Evolutionary conservation across 2,329 filamentous ascomycete genomes (phyloP), one percentile per base, ranked within the genome.

Genomic region (Calonectria hongkongensis): DNA sequence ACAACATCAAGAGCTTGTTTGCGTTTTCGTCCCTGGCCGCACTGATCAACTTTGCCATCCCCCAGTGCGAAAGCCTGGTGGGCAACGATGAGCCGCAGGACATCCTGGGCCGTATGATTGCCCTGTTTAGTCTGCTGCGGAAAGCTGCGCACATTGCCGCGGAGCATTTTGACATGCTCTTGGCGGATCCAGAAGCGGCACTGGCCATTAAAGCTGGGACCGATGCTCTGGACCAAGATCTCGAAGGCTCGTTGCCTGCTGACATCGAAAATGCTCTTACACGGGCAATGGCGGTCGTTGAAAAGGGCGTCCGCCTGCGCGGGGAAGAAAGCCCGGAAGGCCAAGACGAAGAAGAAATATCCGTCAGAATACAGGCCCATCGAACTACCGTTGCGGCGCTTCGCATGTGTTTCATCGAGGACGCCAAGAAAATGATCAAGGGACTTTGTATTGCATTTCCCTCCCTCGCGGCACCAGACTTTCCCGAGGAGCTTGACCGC

Each of bases 401-500:
- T 2, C 77, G 80, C 68, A 77, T 76, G 4, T 84, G 81, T 68
- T 86, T 83, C 28, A 80, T 82, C 3, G 80, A 85, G 70, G 82
- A 85, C 33, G 78, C 81, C 13, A 79, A 78, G 68, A 82, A 80
- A 0, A 12, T 80, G 8, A 71, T 83, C 51, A 79, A 77, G 63
- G 82, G 82, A 1, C 83, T 82, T 58, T 80, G 77, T 39, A 79
- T 83, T 30, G 78, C 77, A 0, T 83, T 84, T 45, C 81, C 83
- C 1, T 76, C 74, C 0, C 68, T 81, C 15, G 79, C 79, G 2
- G 83, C 83, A 1, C 75, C 72, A 3, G 80, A 79, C 2, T 85
- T 84, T 63, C 75, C 79, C 0, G 36, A 74, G 0, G 82, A 82
- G 2, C 58, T 85, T 36, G 81, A 78, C 62, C 68, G 71, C 1